A percentile compares a stretch with the other conserved stretches of the same genome.
Evolutionary conservation across 2,329 filamentous ascomycete species (phyloP).

Genomic region (Macrophomina tecta): DNA sequence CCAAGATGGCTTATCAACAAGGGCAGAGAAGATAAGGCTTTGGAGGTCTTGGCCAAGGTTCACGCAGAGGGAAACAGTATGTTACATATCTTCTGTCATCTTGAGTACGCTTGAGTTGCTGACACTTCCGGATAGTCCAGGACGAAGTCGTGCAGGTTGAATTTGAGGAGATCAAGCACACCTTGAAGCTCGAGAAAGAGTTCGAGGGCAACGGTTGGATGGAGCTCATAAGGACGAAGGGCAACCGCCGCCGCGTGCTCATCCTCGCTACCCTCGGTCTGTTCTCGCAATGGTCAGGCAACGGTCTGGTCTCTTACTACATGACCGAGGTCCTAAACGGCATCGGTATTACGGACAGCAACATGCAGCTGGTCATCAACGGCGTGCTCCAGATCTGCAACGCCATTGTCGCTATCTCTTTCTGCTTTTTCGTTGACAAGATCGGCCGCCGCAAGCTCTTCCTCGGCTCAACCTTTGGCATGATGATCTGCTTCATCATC

Average conservation of each 20-base stretch:
- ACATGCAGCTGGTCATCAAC: conserved; percentile 50
- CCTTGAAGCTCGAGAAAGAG: conserved; percentile 63
- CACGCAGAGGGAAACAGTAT: conserved; percentile 61
- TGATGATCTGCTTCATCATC: conserved; percentile 43
- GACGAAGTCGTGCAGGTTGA: conserved; percentile 67
- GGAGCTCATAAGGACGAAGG: conserved; percentile 67
- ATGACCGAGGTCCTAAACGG: conserved; percentile 67
- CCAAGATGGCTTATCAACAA: conserved; percentile 70
- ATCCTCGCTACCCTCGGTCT: conserved; percentile 68
- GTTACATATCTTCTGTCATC: not conserved
- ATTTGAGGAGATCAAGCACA: conserved; percentile 70
- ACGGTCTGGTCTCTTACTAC: conserved; percentile 71
- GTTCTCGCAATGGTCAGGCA: conserved; percentile 72
- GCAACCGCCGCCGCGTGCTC: conserved; percentile 68
- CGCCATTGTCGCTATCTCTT: conserved; percentile 62
- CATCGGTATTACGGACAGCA: conserved; percentile 62
- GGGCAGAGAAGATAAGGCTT: conserved; percentile 67
- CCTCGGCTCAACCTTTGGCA: conserved; percentile 49
- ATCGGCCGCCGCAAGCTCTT: conserved; percentile 64
- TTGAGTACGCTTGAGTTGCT: not conserved
- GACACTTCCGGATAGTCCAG: not conserved
- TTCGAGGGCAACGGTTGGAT: conserved; percentile 59
- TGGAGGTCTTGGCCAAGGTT: conserved; percentile 66
- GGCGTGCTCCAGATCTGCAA: conserved; percentile 66
- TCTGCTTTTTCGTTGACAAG: conserved; percentile 61